Evolutionary conservation across 2,329 filamentous ascomycete genomes (phyloP), one percentile per base, ranked within the genome.

Genomic region (Xylariaceae sp.): DNA sequence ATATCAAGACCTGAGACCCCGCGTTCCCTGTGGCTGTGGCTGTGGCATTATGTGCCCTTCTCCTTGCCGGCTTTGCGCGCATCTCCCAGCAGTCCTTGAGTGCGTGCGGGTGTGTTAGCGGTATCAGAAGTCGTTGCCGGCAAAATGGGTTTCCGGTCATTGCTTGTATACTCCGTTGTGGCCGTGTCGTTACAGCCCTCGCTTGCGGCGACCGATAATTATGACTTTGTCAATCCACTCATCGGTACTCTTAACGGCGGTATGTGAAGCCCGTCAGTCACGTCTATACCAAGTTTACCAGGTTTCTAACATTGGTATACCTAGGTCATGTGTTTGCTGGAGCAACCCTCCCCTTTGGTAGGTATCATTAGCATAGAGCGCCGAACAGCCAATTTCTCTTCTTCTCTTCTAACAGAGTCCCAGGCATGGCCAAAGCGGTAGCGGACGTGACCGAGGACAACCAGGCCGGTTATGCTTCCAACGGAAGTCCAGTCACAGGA

Each of bases 321-420:
- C 19, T 19, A 70, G 68, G 67, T 6, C 68, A 70, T 64, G 67
- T 69, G 30, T 70, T 70, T 48, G 65, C 68, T n/a, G 68, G 68
- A 6, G 68, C 67, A 3, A 70, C 64, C 11, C 55, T 70, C 12
- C 68, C 68, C 2, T 70, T 68, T 53, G 68, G 64, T 67, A 53
- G 51, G 62, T 45, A 34, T 32, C 11, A 39, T 43, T 45, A 31
- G 2, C 2, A n/a, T 39, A 11, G 49, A n/a, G 12, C 34, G 7
- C 29, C 40, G 44, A 35, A 49, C 1, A 40, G 19, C 19, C 19
- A 19, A 19, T 19, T 19, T 19, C 19, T 19, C 19, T 19, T 19
- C 6, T 19, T 30, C 32, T 11, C 29, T 11, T 1, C 47, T 62
- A 52, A 57, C 60, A 35, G 4, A 27, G 35, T 27, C n/a, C 3